These are phyloP conservation scores for Penicillium carneum DNA, from an alignment of 2,329 filamentous ascomycete species.

Conservation along the genomic window DNA sequence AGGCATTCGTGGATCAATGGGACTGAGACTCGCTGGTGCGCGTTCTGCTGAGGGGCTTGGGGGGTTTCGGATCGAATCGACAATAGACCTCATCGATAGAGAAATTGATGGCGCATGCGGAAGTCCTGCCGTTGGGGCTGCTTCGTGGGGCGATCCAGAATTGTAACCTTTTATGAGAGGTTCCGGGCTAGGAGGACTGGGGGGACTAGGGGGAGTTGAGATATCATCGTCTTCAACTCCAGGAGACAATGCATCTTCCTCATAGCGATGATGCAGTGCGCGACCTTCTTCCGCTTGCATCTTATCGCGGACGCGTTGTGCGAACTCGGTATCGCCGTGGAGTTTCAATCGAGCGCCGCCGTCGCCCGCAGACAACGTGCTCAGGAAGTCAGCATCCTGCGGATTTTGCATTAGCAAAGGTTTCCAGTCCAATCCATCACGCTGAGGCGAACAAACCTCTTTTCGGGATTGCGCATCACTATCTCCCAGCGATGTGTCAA, in stretches of 20 bases:
- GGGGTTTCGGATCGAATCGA: slow-evolving; percentile 39
- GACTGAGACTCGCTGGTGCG: slow-evolving; percentile 30
- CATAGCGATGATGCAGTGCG: slow-evolving; percentile 56
- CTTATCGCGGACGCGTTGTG: slow-evolving; percentile 57
- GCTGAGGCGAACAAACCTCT: slow-evolving; percentile 16
- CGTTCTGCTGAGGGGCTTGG: slow-evolving; percentile 33
- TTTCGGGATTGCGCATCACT: slow-evolving; percentile 27
- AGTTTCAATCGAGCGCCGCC: slow-evolving; percentile 51
- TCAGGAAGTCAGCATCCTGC: slow-evolving; percentile 50
- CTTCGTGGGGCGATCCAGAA: slow-evolving; percentile 35
- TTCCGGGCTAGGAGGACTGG: slow-evolving; percentile 26
- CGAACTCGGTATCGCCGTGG: slow-evolving; percentile 51
- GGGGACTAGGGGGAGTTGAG: slow-evolving; percentile 20
- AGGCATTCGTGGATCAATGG: slow-evolving; percentile 38
- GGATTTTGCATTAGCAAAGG: slow-evolving; percentile 45
- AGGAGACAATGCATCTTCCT: slow-evolving; percentile 42
- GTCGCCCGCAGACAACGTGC: slow-evolving; percentile 40
- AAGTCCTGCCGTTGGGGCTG: slow-evolving; percentile 39
- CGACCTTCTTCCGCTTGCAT: slow-evolving; percentile 62
- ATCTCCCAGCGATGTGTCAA: slow-evolving; percentile 45
- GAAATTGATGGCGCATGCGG: slow-evolving; percentile 35
- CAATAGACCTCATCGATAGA: slow-evolving; percentile 31
- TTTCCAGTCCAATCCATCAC: slow-evolving; percentile 33
- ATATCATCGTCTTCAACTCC: slow-evolving; percentile 33
- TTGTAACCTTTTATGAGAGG: slow-evolving; percentile 22